Base-by-base conservation (phyloP, 108 stramenopile genomes). In the Skeletonema tropicum region DNA sequence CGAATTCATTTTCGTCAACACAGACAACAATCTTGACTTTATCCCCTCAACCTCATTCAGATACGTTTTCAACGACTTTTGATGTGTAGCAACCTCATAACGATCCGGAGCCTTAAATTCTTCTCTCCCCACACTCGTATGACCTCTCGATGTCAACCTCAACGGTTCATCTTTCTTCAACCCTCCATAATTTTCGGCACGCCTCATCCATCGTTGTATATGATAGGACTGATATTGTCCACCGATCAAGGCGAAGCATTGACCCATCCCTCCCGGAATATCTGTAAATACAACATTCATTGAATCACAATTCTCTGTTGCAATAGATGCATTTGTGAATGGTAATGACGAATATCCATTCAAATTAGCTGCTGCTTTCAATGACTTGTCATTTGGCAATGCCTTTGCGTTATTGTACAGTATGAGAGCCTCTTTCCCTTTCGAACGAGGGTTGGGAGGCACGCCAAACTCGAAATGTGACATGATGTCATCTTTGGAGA, bases 101-200 rank as follows among this genome's bases (percentile, higher is more conserved):
- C 15, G 11, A 1, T 1, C 46, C 0, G 86, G 84, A 1, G 76
- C 62, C 11, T 45, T 19, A 29, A 72, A 80, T 2, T 79, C 71
- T 10, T 57, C 19, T 19, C 78, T 55, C 3, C 86, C 88, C 29
- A 17, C 64, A 11, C 19, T 42, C 12, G 74, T 81, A 25, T 64
- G 71, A 23, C 82, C 82, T 26, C 86, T 70, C 67, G 45, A 68
- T 32, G 80, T 65, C 19, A 57, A 57, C 29, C 60, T 39, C 32
- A 85, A 57, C 3, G 83, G 73, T 2, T 41, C 33, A 7, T 55
- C 42, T 7, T 38, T 13, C 7, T 67, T 52, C 23, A 66, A 12
- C 31, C 31, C 31, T 11, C 26, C 9, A 21, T 3, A 5, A 13
- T 32, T 5, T 8, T 66, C 60, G 0, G 41, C 23, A 25, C 29